Evolutionary conservation across 768 basidiomycete species (phyloP), one percentile per base, ranked within the genome.

Genomic region (Amanita phalloides): DNA sequence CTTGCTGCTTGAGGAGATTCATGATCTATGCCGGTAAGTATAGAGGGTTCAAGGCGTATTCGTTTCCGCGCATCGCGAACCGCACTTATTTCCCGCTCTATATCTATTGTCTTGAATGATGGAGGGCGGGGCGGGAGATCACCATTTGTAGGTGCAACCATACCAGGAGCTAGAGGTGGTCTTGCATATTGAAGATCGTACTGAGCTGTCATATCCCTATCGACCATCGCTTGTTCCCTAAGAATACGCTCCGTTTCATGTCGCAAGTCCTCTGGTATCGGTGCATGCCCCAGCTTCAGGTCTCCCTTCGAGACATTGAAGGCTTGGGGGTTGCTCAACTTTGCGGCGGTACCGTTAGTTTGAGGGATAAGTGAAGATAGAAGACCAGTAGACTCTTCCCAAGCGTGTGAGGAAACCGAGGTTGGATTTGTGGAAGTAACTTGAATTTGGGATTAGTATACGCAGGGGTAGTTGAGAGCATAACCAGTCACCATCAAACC

Each of bases 21-120:
- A 32, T 65, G 64, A 61, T 87, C 85, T 10, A 80, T 65, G 55
- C 74, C 78, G 38, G 68, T 69, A 43, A 87, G 65, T 6, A 71
- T 66, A 5, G 82, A 80, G 0, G 90, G 90, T 3, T 96, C 95
- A 13, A 98, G 69, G 37, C 89, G 77, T 67, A 99, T 97, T 53
- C 92, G 81, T 66, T 93, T 97, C 58, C 92, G 73, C 32, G 86
- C 85, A 67, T 99, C 96, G 39, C 90, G 77, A 8, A 98, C 84
- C 55, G 76, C 80, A 61, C 85, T 86, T 2, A 97, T 90, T 66
- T 98, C 96, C 36, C 94, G 76, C 61, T 88, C 86, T 11, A 98
- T 81, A 64, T 99, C 96, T 3, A 86, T 68, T 0, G 84, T 82
- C 60, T 85, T 86, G 69, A 97, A 96, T 0, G 81, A 72, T 1